Conservation (phyloP, 768 basidiomycete species). For the Tremella yokohamensis region DNA sequence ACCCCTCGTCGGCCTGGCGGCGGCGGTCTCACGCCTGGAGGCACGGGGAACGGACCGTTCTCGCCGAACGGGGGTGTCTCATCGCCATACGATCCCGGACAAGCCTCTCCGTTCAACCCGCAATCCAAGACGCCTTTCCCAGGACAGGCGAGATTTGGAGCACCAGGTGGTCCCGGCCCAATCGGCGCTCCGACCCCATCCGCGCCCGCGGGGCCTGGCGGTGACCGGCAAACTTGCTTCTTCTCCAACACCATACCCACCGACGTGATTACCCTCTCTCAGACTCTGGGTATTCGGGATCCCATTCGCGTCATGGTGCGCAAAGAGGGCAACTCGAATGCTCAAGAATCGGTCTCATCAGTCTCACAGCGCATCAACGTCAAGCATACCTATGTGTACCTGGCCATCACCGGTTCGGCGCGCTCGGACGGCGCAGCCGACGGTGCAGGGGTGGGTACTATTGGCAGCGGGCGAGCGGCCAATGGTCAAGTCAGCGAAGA, state of each 20-base stretch:
- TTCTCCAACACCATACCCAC: slow-evolving; percentile 82
- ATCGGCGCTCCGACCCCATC: slow-evolving; percentile 4
- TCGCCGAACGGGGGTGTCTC: slow-evolving; percentile 27
- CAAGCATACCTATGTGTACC: slow-evolving; percentile 92
- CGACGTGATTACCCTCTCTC: slow-evolving; percentile 92
- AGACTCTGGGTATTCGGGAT: slow-evolving; percentile 87
- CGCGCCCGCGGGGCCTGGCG: slow-evolving; percentile 3
- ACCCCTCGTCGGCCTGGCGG: slow-evolving; percentile 63
- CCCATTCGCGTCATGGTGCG: slow-evolving; percentile 97
- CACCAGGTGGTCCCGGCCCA: slow-evolving; percentile 22
- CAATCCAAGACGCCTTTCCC: slow-evolving; percentile 49
- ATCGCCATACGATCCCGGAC: slow-evolving; percentile 48
- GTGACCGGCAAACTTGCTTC: slow-evolving; percentile 49
- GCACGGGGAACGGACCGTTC: slow-evolving; percentile 31
- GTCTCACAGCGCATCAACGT: slow-evolving; percentile 53
- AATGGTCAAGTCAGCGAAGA: slow-evolving; percentile 33
- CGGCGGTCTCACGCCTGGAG: slow-evolving; percentile 55
- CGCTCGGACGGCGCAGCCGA: slow-evolving; percentile 58
- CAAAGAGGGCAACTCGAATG: slow-evolving; percentile 55
- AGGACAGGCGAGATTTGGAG: slow-evolving; percentile 30
- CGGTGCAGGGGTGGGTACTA: slow-evolving; percentile 63
- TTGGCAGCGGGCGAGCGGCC: slow-evolving; percentile 74
- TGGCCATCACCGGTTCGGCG: slow-evolving; percentile 75
- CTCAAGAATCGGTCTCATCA: slow-evolving; percentile 45
- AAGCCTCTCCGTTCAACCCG: slow-evolving; percentile 51